phyloP scores from a whole-genome alignment of 345 rosid genomes.

The Hypericum androsaemum region DNA sequence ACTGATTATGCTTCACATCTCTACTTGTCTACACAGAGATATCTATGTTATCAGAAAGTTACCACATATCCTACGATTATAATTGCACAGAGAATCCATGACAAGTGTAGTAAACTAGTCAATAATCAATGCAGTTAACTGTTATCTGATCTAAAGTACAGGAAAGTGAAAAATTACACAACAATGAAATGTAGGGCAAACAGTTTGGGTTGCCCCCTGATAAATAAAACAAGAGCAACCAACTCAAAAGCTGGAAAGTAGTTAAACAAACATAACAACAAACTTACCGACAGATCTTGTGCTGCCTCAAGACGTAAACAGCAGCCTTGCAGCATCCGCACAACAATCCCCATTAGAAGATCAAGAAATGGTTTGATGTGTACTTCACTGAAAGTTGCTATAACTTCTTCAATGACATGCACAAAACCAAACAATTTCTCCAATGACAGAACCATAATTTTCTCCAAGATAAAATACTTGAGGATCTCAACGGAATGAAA shows the following conservation, averaged over 20 bases:
- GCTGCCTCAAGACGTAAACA: slow-evolving; percentile 33
- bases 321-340: slow-evolving; percentile 51
- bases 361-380: slow-evolving; percentile 64
- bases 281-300: slow-evolving; percentile 9
- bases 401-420: slow-evolving; percentile 70
- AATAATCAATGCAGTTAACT: too few relatives aligned
- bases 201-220: too few relatives aligned
- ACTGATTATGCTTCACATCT: too few relatives aligned
- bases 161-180: neutral
- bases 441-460: slow-evolving; percentile 45
- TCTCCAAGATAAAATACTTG: slow-evolving; percentile 50
- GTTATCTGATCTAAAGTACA: too few relatives aligned
- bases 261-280: too few relatives aligned
- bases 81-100: too few relatives aligned
- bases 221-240: too few relatives aligned
- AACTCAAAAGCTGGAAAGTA: too few relatives aligned
- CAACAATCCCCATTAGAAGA: slow-evolving; percentile 79
- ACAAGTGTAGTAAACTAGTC: too few relatives aligned
- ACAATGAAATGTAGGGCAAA: neutral
- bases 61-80: too few relatives aligned
- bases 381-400: slow-evolving; percentile 66
- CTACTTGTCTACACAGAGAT: too few relatives aligned
- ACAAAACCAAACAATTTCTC: slow-evolving; percentile 72
- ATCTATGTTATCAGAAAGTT: too few relatives aligned
- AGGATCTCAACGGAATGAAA: slow-evolving; percentile 37